Percentiles rank a stretch among this genome's conserved stretches.
Conservation (phyloP, 306 rosid species). For the Leucaena leucocephala region DNA sequence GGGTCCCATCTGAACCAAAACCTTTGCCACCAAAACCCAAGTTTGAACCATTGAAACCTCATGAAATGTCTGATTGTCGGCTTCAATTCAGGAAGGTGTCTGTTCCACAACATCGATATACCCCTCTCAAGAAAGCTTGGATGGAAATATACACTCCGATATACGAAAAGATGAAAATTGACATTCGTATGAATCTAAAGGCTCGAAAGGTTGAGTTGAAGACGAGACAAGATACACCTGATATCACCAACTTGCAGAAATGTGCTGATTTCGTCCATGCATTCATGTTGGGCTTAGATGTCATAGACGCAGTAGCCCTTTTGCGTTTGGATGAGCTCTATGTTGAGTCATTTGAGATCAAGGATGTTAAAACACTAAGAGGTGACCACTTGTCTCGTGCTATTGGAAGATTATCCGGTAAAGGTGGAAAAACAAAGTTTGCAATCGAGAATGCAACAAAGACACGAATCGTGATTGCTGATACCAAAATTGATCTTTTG, state of each 20-base stretch:
- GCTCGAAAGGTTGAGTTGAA: conserved; percentile 80
- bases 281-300: conserved; percentile 83
- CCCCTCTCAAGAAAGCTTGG: conserved; percentile 89
- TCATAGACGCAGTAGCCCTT: conserved; percentile 79
- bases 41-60: conserved; percentile 77
- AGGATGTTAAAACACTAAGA: conserved; percentile 80
- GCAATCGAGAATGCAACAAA: conserved; percentile 83
- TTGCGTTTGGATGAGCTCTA: conserved; percentile 79
- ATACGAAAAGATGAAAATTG: conserved; percentile 80
- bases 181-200: conserved; percentile 78
- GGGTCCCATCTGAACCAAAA: conserved; percentile 33
- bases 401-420: conserved; percentile 81
- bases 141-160: conserved; percentile 84
- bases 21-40: conserved; percentile 38
- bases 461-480: conserved; percentile 82
- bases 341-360: conserved; percentile 86
- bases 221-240: conserved; percentile 78
- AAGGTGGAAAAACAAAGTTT: conserved; percentile 84
- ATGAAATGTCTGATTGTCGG: conserved; percentile 81
- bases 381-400: conserved; percentile 92
- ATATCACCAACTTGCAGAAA: conserved; percentile 76
- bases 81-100: conserved; percentile 77
- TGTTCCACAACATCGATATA: conserved; percentile 81
- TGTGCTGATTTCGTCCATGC: conserved; percentile 93
- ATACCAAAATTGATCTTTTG: conserved; percentile 64